Evolutionary conservation across 768 basidiomycete genomes (phyloP).

Genomic region (Paxillus ammoniavirescens): DNA sequence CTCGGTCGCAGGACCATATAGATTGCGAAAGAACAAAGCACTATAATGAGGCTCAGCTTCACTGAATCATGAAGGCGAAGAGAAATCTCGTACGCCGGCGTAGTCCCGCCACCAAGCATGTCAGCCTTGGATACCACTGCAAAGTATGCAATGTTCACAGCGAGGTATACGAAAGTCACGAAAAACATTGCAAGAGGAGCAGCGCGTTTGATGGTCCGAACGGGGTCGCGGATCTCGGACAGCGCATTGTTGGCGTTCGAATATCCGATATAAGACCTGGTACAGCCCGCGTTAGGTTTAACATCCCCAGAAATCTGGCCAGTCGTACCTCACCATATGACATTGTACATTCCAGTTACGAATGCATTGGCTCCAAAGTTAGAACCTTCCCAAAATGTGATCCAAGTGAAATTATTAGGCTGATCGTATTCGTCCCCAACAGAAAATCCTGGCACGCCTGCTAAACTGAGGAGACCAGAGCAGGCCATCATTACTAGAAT

Average conservation of each 20-base stretch:
- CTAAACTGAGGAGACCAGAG: slow-evolving; percentile 54
- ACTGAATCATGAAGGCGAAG: not conserved
- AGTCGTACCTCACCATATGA: slow-evolving; percentile 54
- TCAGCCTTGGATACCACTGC: slow-evolving; percentile 69
- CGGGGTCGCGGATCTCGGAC: slow-evolving; percentile 67
- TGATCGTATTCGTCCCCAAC: slow-evolving; percentile 48
- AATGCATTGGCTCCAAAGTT: slow-evolving; percentile 56
- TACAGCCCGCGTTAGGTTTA: not conserved
- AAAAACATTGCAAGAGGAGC: slow-evolving; percentile 63
- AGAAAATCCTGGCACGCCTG: slow-evolving; percentile 47
- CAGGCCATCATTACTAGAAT: slow-evolving; percentile 50
- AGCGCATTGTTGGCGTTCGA: slow-evolving; percentile 73
- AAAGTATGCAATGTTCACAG: slow-evolving; percentile 73
- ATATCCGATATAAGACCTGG: slow-evolving; percentile 72
- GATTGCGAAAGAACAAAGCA: slow-evolving; percentile 71
- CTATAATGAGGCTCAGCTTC: slow-evolving; percentile 29
- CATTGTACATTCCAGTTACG: slow-evolving; percentile 62
- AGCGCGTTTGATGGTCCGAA: slow-evolving; percentile 68
- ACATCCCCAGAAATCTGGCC: not conserved
- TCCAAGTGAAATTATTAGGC: slow-evolving; percentile 60
- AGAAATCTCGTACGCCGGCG: slow-evolving; percentile 54
- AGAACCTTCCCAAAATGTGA: slow-evolving; percentile 62
- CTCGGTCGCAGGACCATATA: slow-evolving; percentile 64
- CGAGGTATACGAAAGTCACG: slow-evolving; percentile 59
- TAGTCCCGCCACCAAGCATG: slow-evolving; percentile 60